Evolutionary conservation across 768 basidiomycete genomes (phyloP).

Genomic region (Termitomyces sp.): DNA sequence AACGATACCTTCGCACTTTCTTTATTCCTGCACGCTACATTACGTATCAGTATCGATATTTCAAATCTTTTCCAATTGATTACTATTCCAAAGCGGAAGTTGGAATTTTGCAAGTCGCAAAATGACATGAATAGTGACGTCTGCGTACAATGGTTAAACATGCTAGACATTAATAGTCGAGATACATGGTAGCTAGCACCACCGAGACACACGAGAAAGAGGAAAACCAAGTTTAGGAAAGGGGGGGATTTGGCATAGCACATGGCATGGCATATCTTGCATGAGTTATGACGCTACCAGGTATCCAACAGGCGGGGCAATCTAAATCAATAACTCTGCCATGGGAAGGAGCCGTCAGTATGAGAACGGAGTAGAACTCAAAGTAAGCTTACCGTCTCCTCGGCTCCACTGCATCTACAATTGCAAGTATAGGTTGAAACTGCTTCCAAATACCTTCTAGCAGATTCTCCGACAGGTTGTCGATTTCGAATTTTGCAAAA

Average conservation of each 20-base stretch:
- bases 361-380: background rate
- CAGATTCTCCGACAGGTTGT: background rate
- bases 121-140: background rate
- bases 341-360: background rate
- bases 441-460: background rate
- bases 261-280: background rate
- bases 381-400: background rate
- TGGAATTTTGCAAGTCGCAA: background rate
- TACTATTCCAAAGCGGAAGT: background rate
- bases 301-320: background rate
- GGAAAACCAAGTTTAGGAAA: background rate
- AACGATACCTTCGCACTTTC: background rate
- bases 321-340: background rate
- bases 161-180: background rate
- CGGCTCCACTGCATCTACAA: background rate
- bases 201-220: background rate
- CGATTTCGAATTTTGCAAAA: background rate
- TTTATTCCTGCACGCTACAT: background rate
- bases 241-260: background rate
- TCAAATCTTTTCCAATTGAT: background rate
- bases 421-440: background rate
- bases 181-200: background rate
- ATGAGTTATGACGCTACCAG: background rate
- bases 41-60: conserved; percentile 2
- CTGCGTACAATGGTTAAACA: background rate